Conservation (phyloP, 2,329 filamentous ascomycete genomes). For the Aspergillus piperis region DNA sequence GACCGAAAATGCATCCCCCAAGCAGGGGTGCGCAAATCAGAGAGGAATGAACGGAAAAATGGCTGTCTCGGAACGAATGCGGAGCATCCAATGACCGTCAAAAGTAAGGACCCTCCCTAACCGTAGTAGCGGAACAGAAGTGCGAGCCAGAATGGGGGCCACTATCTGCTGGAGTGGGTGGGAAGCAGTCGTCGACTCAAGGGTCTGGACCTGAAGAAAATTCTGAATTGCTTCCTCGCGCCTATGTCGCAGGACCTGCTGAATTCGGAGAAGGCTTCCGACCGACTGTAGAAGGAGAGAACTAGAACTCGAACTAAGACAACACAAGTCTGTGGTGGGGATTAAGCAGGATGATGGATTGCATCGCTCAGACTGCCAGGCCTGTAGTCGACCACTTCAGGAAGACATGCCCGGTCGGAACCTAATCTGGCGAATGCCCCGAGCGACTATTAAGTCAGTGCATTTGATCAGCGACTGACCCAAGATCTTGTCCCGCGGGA, state of each 20-base stretch:
- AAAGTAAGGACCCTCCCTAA: not conserved
- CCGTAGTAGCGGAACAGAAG: not conserved
- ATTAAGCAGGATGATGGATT: not conserved
- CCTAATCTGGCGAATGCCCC: not conserved
- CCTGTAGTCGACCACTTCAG: not conserved
- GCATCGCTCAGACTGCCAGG: not conserved
- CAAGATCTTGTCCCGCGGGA: not conserved
- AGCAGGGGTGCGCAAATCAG: not conserved
- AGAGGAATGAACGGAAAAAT: not conserved
- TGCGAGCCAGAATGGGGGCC: not conserved
- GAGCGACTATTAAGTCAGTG: not conserved
- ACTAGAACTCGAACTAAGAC: no score
- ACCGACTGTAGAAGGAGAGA: not conserved
- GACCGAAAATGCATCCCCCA: not conserved
- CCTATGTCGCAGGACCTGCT: not conserved
- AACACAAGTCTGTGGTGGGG: not conserved
- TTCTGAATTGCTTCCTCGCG: not conserved
- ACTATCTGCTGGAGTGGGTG: not conserved
- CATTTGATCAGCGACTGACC: not conserved
- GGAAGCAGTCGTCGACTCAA: not conserved
- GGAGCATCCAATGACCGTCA: not conserved
- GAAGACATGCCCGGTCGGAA: not conserved
- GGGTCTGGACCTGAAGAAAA: not conserved
- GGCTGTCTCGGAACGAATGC: not conserved
- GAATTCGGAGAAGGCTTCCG: not conserved